phyloP scores from a whole-genome alignment of 73 alveolate species.

The Paramecium sexaurelia region DNA sequence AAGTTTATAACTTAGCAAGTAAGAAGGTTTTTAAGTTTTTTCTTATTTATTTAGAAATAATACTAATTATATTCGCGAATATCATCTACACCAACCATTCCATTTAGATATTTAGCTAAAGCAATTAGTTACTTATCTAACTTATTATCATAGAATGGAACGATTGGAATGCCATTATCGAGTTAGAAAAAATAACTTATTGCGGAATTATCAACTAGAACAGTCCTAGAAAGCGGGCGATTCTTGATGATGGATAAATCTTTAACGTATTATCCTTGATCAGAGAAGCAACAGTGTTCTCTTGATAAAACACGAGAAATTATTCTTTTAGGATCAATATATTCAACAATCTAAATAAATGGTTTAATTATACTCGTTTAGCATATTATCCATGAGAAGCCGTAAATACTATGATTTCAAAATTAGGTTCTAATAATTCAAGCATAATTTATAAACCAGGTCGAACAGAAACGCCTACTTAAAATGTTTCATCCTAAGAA shows the following conservation, averaged over 20 bases:
- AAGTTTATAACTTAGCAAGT: neutral
- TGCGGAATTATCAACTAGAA: constrained; percentile 87
- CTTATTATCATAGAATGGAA: constrained; percentile 88
- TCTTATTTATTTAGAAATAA: neutral
- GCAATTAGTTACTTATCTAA: constrained; percentile 75
- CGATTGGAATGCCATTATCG: constrained; percentile 90
- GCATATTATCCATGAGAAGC: constrained; percentile 76
- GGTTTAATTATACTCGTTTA: constrained; percentile 37
- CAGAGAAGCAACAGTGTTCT: constrained; percentile 74
- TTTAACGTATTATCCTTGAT: constrained; percentile 72
- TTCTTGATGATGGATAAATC: constrained; percentile 71
- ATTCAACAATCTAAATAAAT: constrained; percentile 45
- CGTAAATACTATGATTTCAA: constrained; percentile 78
- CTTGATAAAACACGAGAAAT: constrained; percentile 70
- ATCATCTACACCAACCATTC: constrained; percentile 45
- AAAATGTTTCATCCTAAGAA: constrained; percentile 1
- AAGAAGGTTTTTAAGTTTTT: neutral
- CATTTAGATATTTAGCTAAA: constrained; percentile 47
- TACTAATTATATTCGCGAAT: constrained; percentile 55
- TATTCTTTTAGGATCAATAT: constrained; percentile 74
- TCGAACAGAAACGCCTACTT: constrained; percentile 59
- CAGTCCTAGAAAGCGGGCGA: constrained; percentile 72
- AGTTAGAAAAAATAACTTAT: constrained; percentile 80
- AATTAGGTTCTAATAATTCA: constrained; percentile 54
- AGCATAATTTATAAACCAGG: constrained; percentile 52